Evolutionary conservation across 257 asterid species (phyloP).

Genomic region (Mentha longifolia): DNA sequence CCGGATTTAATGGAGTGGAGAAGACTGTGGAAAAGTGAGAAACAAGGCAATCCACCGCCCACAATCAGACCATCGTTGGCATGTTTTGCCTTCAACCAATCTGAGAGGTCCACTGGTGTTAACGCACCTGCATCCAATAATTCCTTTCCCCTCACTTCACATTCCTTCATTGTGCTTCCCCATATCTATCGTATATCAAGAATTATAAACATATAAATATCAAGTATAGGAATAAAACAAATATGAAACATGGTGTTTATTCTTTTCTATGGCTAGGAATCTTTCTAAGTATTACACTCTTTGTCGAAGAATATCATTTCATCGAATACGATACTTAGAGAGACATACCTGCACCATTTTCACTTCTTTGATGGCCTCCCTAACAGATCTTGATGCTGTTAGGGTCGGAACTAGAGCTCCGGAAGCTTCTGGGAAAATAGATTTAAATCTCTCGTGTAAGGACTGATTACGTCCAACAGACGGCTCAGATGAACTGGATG

Average conservation of each 20-base stretch:
- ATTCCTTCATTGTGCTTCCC: slow-evolving; percentile 68
- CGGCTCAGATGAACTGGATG: slow-evolving; percentile 53
- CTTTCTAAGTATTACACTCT: background rate
- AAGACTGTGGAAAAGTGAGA: slow-evolving; percentile 57
- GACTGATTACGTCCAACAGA: slow-evolving; percentile 52
- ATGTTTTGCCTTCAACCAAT: slow-evolving; percentile 77
- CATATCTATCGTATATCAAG: slow-evolving; percentile 60
- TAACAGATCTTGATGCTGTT: slow-evolving; percentile 82
- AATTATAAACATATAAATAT: background rate
- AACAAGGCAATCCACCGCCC: slow-evolving; percentile 76
- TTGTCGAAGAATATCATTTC: background rate
- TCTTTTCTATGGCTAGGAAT: background rate
- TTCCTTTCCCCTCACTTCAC: slow-evolving; percentile 71
- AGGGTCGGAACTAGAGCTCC: slow-evolving; percentile 66
- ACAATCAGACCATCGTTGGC: slow-evolving; percentile 50
- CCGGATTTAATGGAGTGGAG: slow-evolving; percentile 69
- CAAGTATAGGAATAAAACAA: background rate
- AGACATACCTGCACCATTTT: slow-evolving; percentile 86
- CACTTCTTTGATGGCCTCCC: slow-evolving; percentile 88
- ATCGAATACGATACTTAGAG: background rate
- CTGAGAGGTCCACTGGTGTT: slow-evolving; percentile 66
- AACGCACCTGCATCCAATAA: slow-evolving; percentile 58
- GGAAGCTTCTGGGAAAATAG: slow-evolving; percentile 60
- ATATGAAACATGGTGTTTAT: background rate
- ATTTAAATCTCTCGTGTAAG: slow-evolving; percentile 44